Percentiles rank a stretch among this genome's conserved stretches.
Evolutionary conservation across 176 grass and related monocot species (phyloP).

Genomic region (Zea luxurians): DNA sequence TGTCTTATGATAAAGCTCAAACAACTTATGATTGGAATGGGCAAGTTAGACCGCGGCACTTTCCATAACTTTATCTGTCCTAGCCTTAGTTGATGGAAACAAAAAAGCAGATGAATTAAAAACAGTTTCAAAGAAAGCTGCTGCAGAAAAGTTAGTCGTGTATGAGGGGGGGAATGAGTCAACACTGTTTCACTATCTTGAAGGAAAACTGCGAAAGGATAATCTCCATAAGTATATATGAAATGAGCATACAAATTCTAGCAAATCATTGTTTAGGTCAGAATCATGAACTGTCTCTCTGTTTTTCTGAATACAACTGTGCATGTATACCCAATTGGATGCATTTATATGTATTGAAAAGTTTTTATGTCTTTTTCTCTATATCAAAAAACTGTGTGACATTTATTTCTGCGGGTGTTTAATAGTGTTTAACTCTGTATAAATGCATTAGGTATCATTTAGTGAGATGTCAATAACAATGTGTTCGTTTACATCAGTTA

Average conservation of each 20-base stretch:
- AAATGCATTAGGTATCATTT: neutral
- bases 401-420: slow-evolving; percentile 12
- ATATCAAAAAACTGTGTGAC: neutral
- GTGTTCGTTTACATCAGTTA: slow-evolving; percentile 2
- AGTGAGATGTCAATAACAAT: neutral
- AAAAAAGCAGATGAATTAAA: neutral
- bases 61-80: neutral
- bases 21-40: neutral
- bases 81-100: slow-evolving; percentile 13
- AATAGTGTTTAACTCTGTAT: neutral
- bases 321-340: neutral
- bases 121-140: neutral
- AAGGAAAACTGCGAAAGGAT: neutral
- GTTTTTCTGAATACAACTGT: neutral
- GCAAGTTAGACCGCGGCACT: neutral
- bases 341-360: slow-evolving; percentile 1
- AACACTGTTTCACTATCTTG: neutral
- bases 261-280: neutral
- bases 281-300: neutral
- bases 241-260: slow-evolving; percentile 8
- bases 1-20: neutral
- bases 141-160: neutral
- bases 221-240: neutral
- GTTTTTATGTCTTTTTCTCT: neutral
- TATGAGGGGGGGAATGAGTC: neutral